Evolutionary conservation across 768 basidiomycete species (phyloP).

Genomic region (Fomitopsis pulvina): DNA sequence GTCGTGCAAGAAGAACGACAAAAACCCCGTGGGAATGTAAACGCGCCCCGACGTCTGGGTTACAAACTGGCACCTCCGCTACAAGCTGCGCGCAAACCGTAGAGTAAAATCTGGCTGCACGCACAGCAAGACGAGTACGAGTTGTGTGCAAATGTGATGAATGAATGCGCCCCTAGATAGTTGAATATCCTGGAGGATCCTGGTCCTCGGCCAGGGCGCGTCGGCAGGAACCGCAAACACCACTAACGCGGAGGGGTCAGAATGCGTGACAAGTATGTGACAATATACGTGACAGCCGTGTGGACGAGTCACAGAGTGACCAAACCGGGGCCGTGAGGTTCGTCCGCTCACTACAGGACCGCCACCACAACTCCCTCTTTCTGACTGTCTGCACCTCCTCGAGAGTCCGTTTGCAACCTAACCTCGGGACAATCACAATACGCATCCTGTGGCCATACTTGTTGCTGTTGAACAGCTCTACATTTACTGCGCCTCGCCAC

Average conservation of each 20-base stretch:
- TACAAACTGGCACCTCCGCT: neutral
- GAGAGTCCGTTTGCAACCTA: no score
- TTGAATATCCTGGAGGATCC: neutral
- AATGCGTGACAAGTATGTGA: neutral
- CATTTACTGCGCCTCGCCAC: neutral
- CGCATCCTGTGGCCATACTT: no score
- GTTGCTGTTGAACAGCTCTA: neutral
- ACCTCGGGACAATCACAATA: no score
- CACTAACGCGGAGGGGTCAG: neutral
- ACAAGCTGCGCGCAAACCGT: neutral
- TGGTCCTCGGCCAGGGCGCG: neutral
- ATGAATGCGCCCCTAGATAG: neutral
- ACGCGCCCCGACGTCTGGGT: neutral
- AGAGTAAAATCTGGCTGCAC: neutral
- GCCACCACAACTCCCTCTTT: neutral
- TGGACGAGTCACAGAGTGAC: neutral
- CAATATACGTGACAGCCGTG: neutral
- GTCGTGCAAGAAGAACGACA: conserved; percentile 19
- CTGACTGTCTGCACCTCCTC: neutral
- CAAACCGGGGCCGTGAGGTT: conserved; percentile 1
- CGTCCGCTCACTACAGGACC: neutral
- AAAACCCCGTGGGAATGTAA: conserved; percentile 19
- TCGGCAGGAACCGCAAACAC: neutral
- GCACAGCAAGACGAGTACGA: neutral
- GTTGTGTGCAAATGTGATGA: neutral